Conservation (phyloP, 176 grass and related monocot genomes). For the maize (Zea mays) region Zm-B73-REFERENCE-NAM-5.0 NC_050099.1:184561001-184561500, state of each 20-base stretch:
- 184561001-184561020: constrained; percentile 32
- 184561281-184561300: constrained; percentile 25
- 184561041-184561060: constrained; percentile 39
- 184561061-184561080: constrained; percentile 7
- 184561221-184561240: constrained; percentile 30
- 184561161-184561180: neutral
- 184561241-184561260: constrained; percentile 54
- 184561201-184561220: neutral
- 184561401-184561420: neutral
- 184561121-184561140: constrained; percentile 4
- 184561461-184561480: neutral
- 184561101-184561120: no score
- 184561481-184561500: neutral
- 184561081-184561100: neutral
- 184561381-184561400: no score
- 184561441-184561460: no score
- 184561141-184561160: neutral
- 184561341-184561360: constrained; percentile 36
- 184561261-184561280: neutral
- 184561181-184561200: neutral
- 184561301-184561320: constrained; percentile 10
- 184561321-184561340: constrained; percentile 40
- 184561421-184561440: neutral
- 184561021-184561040: constrained; percentile 37
- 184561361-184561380: no score